Evolutionary conservation across 164 flowering plant genomes (phyloP), one percentile per base, ranked within the genome.

Genomic region (Santalum album): DNA sequence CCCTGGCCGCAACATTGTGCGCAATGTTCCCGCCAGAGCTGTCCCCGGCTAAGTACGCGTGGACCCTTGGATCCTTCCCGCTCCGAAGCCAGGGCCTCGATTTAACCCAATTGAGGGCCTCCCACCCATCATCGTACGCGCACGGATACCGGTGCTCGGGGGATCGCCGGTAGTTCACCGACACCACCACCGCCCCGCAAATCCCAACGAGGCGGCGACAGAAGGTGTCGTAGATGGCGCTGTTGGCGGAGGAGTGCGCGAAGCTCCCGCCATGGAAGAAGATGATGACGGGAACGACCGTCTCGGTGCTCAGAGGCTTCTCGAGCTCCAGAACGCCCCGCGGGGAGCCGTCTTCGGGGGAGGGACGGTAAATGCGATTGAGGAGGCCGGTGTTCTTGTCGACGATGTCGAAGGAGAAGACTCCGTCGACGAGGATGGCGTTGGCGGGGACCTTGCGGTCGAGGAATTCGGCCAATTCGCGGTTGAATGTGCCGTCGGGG

Each of bases 191-290:
- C 7, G 77, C 84, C 53, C 65, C 60, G 69, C 86, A 81, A 22
- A 51, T 35, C 23, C 50, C 52, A 1, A 74, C 83, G 7, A 83
- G 68, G 25, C 90, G 78, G 46, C 90, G 86, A 32, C 90, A 83
- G 6, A 81, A 66, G 4, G 75, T 79, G 66, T 83, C 90, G 25
- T 83, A 83, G 16, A 83, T 83, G 1, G 90, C 86, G 52, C 86
- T 83, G 36, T 83, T 83, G 42, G 86, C 86, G 0, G 87, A 78
- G 12, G 90, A 83, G 56, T 83, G 90, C 1, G 79, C 63, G 65
- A 83, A 83, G 62, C 90, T 83, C 12, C 90, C 90, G 16, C 90
- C 90, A 57, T 83, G 90, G 66, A 78, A 83, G 60, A 75, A 83
- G 6, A 83, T 18, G 12, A 83, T 79, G 17, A 83, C 86, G 0